Percentiles rank a stretch among this genome's conserved stretches.
These are phyloP conservation scores for Arabidopsis suecica DNA, from an alignment of 345 rosid species.

Conservation along the genomic window DNA sequence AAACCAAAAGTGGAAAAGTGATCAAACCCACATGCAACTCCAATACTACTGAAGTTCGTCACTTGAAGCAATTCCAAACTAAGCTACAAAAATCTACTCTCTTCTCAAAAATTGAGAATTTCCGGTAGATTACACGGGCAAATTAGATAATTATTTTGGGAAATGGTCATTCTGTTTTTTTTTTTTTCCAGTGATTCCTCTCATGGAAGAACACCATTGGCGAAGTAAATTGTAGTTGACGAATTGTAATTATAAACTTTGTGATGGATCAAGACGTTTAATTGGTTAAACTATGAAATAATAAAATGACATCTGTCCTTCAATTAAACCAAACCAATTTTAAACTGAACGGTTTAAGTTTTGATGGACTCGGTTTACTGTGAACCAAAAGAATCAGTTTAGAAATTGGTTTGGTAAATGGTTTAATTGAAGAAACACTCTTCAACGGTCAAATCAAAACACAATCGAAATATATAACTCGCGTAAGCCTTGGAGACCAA, in stretches of 20 bases:
- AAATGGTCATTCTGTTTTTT: neutral
- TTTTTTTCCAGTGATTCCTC: neutral
- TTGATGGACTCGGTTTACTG: too few relatives aligned
- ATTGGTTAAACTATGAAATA: neutral
- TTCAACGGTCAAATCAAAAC: too few relatives aligned
- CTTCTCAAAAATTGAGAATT: neutral
- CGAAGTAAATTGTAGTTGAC: neutral
- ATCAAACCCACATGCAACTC: constrained; percentile 87
- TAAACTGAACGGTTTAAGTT: too few relatives aligned
- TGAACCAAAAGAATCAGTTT: too few relatives aligned
- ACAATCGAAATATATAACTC: too few relatives aligned
- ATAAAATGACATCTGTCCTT: too few relatives aligned
- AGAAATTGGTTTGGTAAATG: too few relatives aligned
- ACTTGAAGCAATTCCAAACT: constrained; percentile 89
- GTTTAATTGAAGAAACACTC: too few relatives aligned
- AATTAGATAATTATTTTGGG: too few relatives aligned
- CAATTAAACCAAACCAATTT: too few relatives aligned
- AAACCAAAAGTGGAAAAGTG: constrained; percentile 79
- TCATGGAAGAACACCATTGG: neutral
- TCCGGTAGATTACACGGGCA: neutral
- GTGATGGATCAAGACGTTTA: neutral
- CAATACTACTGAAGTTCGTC: constrained; percentile 84
- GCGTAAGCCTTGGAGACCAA: too few relatives aligned
- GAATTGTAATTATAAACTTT: neutral
- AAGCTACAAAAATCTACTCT: constrained; percentile 44